A percentile compares a stretch with the other conserved stretches of the same genome.
These are phyloP conservation scores for Orbilia blumenaviensis DNA, from an alignment of 2,329 filamentous ascomycete species.

Conservation along the genomic window DNA sequence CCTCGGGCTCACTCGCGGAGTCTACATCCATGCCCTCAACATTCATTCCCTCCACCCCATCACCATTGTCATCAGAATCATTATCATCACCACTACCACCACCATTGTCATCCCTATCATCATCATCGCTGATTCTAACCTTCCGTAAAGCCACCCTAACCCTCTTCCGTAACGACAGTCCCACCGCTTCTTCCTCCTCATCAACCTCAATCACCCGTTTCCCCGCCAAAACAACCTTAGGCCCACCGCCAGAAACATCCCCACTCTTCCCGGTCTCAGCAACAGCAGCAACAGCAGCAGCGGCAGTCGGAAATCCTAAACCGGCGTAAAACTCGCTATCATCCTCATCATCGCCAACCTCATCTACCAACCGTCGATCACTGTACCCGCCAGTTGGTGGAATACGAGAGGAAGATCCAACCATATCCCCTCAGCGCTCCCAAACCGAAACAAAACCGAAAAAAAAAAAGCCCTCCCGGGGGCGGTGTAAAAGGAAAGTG, in stretches of 20 bases:
- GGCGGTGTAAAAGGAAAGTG: not conserved
- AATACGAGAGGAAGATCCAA: constrained; percentile 12
- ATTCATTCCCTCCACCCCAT: not conserved
- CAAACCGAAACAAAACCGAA: not conserved
- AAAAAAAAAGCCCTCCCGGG: not conserved
- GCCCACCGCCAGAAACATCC: not conserved
- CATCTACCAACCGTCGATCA: constrained; percentile 12
- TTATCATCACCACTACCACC: not conserved
- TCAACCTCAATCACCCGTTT: constrained; percentile 39
- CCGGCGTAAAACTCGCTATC: constrained; percentile 10
- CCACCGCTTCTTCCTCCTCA: not conserved
- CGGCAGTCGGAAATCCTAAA: not conserved
- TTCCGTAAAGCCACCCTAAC: not conserved
- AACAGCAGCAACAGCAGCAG: not conserved
- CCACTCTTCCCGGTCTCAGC: not conserved
- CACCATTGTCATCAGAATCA: not conserved
- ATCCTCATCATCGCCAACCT: not conserved
- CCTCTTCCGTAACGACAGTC: not conserved
- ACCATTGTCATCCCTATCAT: not conserved
- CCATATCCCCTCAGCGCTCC: not conserved
- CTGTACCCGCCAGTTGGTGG: not conserved
- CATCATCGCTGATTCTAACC: not conserved
- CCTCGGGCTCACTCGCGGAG: not conserved
- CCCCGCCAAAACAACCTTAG: constrained; percentile 25
- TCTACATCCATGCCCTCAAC: constrained; percentile 20